Conservation (phyloP, 257 asterid species). For the Petrea volubilis region DNA sequence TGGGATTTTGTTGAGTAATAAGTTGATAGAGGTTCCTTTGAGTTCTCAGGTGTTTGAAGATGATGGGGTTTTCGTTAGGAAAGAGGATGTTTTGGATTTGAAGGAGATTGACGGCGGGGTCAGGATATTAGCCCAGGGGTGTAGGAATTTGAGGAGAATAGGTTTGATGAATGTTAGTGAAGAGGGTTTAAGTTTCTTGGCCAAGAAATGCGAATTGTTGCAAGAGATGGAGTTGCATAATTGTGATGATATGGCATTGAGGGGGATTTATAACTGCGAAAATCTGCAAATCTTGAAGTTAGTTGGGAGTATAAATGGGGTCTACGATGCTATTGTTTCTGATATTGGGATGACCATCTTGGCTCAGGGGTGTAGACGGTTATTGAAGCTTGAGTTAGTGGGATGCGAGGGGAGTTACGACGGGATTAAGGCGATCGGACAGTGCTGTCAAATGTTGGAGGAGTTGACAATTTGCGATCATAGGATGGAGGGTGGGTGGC, state of each 20-base stretch:
- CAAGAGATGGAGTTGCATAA: neutral
- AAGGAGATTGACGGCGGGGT: neutral
- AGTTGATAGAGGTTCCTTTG: neutral
- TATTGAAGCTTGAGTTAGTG: conserved; percentile 30
- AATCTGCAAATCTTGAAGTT: neutral
- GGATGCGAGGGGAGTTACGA: conserved; percentile 90
- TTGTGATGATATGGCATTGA: neutral
- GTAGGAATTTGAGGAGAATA: neutral
- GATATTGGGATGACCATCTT: neutral
- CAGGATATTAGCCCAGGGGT: neutral
- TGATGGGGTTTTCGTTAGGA: neutral
- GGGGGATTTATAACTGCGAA: neutral
- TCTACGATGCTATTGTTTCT: neutral
- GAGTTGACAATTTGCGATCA: conserved; percentile 54
- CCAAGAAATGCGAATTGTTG: neutral
- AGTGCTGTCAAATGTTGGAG: conserved; percentile 84
- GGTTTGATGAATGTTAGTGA: neutral
- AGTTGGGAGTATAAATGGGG: neutral
- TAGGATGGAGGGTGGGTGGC: neutral
- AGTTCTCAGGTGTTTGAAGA: neutral
- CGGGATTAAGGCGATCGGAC: conserved; percentile 87
- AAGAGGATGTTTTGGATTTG: neutral
- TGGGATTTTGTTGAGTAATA: conserved; percentile 55
- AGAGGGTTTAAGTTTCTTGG: neutral
- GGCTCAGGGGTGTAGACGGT: neutral